Percentiles rank a stretch among this genome's conserved stretches.
Conservation (phyloP, 257 asterid species). For the Phtheirospermum japonicum region DNA sequence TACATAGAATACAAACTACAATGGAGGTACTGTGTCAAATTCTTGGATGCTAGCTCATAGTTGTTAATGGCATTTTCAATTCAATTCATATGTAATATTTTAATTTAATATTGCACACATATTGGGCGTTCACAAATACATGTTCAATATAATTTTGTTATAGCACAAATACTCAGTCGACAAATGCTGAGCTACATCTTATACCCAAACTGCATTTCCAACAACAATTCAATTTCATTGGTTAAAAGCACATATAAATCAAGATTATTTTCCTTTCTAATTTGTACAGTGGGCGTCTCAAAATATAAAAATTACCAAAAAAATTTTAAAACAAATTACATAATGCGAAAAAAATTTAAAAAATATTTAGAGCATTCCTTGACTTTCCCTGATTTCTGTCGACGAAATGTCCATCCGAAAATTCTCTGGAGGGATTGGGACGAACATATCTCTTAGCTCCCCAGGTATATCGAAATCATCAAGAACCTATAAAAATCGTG, state of each 20-base stretch:
- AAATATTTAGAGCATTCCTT: conserved; percentile 32
- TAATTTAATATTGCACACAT: too few relatives aligned
- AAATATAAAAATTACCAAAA: not conserved
- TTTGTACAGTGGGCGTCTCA: not conserved
- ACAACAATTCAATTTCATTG: too few relatives aligned
- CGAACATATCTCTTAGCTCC: conserved; percentile 71
- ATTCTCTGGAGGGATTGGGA: conserved; percentile 67
- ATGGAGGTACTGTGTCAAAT: too few relatives aligned
- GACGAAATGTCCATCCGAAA: conserved; percentile 89
- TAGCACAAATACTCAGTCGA: too few relatives aligned
- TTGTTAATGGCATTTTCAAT: too few relatives aligned
- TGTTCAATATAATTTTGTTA: too few relatives aligned
- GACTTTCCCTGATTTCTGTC: conserved; percentile 63
- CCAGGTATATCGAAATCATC: conserved; percentile 72
- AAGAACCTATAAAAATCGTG: conserved; percentile 54
- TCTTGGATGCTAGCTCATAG: too few relatives aligned
- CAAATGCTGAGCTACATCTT: too few relatives aligned
- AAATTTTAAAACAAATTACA: not conserved
- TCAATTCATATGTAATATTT: too few relatives aligned
- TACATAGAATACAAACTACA: too few relatives aligned
- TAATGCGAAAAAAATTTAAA: not conserved
- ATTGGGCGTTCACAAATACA: too few relatives aligned
- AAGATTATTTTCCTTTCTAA: conserved; percentile 3
- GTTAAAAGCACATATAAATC: conserved; percentile 3
- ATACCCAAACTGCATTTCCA: too few relatives aligned